A percentile compares a stretch with the other conserved stretches of the same genome.
Evolutionary conservation across 2,329 filamentous ascomycete species (phyloP).

Genomic region (Bertia moriformis): DNA sequence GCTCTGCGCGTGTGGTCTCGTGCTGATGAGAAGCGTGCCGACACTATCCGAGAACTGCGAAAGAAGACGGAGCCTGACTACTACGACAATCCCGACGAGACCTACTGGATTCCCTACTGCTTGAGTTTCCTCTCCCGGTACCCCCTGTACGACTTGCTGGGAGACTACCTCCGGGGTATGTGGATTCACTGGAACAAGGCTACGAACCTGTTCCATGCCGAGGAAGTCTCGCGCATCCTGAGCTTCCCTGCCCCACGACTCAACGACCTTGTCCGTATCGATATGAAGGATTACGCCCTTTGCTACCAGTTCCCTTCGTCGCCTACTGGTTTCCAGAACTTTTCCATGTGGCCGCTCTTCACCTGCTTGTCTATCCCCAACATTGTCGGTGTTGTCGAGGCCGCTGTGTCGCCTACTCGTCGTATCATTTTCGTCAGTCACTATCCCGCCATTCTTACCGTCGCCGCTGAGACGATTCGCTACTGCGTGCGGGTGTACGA

Average conservation of each 20-base stretch:
- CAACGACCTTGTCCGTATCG: constrained; percentile 92
- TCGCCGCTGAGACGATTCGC: constrained; percentile 83
- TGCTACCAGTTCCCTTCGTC: constrained; percentile 99
- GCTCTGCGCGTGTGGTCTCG: constrained; percentile 94
- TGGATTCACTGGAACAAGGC: constrained; percentile 99
- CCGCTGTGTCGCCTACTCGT: constrained; percentile 85
- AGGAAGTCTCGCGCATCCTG: constrained; percentile 93
- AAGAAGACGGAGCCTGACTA: constrained; percentile 91
- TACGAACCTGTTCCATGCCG: constrained; percentile 95
- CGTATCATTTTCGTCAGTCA: constrained; percentile 97
- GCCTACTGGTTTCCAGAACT: constrained; percentile 96
- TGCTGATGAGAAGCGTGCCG: constrained; percentile 92
- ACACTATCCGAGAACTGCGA: constrained; percentile 89
- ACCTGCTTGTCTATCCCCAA: constrained; percentile 93
- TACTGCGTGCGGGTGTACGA: constrained; percentile 95
- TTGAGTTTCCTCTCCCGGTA: constrained; percentile 93
- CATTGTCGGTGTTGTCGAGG: constrained; percentile 92
- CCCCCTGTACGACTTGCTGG: constrained; percentile 87
- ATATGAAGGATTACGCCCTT: constrained; percentile 98
- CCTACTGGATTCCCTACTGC: constrained; percentile 99
- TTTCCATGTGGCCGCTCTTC: constrained; percentile 97
- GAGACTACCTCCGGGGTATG: constrained; percentile 95
- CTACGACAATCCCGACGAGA: constrained; percentile 87
- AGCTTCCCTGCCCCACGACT: constrained; percentile 92
- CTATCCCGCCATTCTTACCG: constrained; percentile 95